Conservation (phyloP, 1,284 basidiomycete genomes). For the Heterobasidion irregulare region DNA sequence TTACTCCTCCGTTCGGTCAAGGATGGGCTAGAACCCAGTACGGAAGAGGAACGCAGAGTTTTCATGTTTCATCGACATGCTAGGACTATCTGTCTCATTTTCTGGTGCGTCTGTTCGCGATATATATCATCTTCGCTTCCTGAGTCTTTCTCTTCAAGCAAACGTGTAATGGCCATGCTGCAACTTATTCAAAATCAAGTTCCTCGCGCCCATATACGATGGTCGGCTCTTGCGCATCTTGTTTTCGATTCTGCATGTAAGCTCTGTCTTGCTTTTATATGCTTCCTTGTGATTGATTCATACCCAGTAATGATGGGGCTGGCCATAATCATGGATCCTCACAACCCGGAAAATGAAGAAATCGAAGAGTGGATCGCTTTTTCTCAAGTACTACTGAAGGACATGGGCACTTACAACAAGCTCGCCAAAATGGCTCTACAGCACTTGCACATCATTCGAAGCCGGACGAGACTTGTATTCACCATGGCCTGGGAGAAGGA, state of each 20-base stretch:
- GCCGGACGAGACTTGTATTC: constrained; percentile 12
- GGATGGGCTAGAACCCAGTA: not conserved
- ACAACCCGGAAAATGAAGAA: constrained; percentile 13
- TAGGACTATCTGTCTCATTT: constrained; percentile 10
- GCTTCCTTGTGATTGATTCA: not conserved
- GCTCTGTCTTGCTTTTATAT: not conserved
- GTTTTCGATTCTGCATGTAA: not conserved
- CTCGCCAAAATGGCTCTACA: constrained; percentile 14
- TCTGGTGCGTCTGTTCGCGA: constrained; percentile 6
- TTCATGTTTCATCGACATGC: constrained; percentile 10
- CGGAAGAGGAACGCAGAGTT: constrained; percentile 8
- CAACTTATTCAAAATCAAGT: constrained; percentile 5
- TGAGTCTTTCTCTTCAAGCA: not conserved
- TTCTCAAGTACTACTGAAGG: constrained; percentile 10
- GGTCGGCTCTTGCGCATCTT: constrained; percentile 1
- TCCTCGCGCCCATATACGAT: constrained; percentile 3
- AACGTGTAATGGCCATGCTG: constrained; percentile 2
- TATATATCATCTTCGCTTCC: not conserved
- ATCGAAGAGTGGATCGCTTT: constrained; percentile 16
- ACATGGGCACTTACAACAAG: constrained; percentile 7
- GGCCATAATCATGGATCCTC: constrained; percentile 15
- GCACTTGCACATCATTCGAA: constrained; percentile 12
- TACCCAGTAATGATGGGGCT: constrained; percentile 13
- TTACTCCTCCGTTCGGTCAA: constrained; percentile 11
- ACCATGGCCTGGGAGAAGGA: not conserved